phyloP scores from a whole-genome alignment of 345 rosid species.

The Gossypium australe region DNA sequence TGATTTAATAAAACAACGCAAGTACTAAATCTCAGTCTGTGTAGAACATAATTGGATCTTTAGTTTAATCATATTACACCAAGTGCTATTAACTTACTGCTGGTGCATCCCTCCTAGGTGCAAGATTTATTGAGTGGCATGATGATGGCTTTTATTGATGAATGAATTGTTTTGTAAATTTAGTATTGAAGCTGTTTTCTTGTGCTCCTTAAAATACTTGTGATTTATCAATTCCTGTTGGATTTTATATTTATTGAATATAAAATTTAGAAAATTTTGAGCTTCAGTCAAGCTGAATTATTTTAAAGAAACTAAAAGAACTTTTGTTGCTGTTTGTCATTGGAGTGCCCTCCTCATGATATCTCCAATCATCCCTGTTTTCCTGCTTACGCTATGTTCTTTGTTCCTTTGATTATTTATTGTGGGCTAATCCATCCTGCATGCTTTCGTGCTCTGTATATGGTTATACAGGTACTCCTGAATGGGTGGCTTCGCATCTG shows the following conservation, averaged over 20 bases:
- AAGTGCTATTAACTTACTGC: not conserved
- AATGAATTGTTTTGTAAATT: not conserved
- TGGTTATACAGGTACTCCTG: slow-evolving; percentile 50
- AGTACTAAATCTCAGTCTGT: not conserved
- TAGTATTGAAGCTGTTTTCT: not conserved
- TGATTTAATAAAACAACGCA: not conserved
- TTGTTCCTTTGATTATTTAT: not conserved
- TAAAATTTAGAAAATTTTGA: not conserved
- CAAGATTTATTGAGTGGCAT: not conserved
- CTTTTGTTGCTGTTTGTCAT: not conserved
- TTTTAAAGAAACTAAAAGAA: not conserved
- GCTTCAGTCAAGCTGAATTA: not conserved
- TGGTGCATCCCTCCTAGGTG: not conserved
- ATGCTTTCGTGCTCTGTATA: slow-evolving; percentile 13
- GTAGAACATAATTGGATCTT: not conserved
- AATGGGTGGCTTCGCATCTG: slow-evolving; percentile 90
- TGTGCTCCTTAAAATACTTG: not conserved
- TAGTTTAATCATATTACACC: not conserved
- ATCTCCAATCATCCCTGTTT: not conserved
- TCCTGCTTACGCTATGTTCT: not conserved
- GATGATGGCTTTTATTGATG: not conserved
- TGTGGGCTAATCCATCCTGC: slow-evolving; percentile 2
- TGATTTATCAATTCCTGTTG: not conserved
- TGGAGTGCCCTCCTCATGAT: not conserved
- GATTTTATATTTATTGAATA: not conserved